Base-by-base conservation (phyloP, 257 asterid species). In the Solanum chmielewskii region DNA sequence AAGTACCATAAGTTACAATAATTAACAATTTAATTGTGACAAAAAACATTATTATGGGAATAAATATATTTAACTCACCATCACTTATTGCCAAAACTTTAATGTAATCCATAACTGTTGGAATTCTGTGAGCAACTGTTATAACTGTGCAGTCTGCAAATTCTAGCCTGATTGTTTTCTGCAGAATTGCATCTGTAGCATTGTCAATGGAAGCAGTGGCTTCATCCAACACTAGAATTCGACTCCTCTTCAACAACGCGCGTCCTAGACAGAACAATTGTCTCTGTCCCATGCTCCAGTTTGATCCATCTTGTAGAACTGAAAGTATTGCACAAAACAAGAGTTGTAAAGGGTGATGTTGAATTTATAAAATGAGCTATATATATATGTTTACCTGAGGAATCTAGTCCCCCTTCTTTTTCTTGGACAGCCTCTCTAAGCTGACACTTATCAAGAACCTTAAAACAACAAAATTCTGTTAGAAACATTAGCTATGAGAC, bases 151-250 rank as follows among this genome's bases (percentile, higher is more conserved):
- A 64, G 16, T 64, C 75, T 1, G 59, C 75, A 31, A 66, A 87
- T 29, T 66, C 66, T 23, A 18, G 21, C 14, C 89, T 66, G 33
- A 82, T 83, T 7, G 69, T 86, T 42, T 76, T 83, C 69, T 78
- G 88, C 4, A 86, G 37, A 25, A 86, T 42, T 29, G 59, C 44
- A 44, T 87, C 89, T 4, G 89, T 87, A 12, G 86, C 70, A 42
- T 85, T 80, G 45, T 87, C 89, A 56, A 87, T 85, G 20, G 89
- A 87, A 45, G 89, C 89, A 27, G 89, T 87, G 2, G 89, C 89
- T 60, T 87, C 89, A 52, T 87, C 89, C 1, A 87, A 56, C 3
- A 87, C 86, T 77, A 87, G 49, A 84, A 64, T 84, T 44, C 25
- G 14, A 25, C 78, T 64, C 2, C 59, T 84, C 27, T 64, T 84